Conservation (phyloP, 805 yeast species). For the Schwanniomyces yamadae region DNA sequence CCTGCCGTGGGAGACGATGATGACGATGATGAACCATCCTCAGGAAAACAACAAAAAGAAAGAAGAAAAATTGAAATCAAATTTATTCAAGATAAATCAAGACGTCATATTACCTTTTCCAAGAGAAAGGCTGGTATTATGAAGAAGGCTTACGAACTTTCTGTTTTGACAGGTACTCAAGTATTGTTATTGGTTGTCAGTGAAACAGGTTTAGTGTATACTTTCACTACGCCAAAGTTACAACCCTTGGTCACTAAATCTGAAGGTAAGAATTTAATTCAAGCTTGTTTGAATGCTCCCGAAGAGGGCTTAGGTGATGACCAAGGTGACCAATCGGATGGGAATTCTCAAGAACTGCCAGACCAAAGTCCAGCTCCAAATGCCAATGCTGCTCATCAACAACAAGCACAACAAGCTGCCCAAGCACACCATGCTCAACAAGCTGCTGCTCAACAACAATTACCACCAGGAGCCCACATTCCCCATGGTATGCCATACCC, state of each 20-base stretch:
- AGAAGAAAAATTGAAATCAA: constrained; percentile 92
- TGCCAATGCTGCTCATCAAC: constrained; percentile 14
- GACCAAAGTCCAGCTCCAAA: constrained; percentile 39
- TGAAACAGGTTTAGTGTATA: constrained; percentile 97
- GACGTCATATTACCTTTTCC: constrained; percentile 97
- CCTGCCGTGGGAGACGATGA: constrained; percentile 46
- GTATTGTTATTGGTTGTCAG: constrained; percentile 91
- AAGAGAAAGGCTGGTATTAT: constrained; percentile 98
- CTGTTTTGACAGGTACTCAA: constrained; percentile 96
- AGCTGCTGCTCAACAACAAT: constrained; percentile 32
- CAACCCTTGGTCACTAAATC: constrained; percentile 97
- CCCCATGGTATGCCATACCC: constrained; percentile 49
- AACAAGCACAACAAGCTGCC: constrained; percentile 23
- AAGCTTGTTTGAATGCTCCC: constrained; percentile 97
- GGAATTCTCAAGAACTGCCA: constrained; percentile 40
- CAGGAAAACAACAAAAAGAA: constrained; percentile 53
- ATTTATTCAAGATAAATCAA: constrained; percentile 94
- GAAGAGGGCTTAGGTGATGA: constrained; percentile 74
- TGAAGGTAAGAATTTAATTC: constrained; percentile 95
- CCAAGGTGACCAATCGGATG: constrained; percentile 54
- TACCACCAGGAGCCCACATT: constrained; percentile 40
- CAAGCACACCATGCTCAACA: constrained; percentile 24
- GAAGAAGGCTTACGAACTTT: constrained; percentile 98
- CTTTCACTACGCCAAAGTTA: constrained; percentile 97
- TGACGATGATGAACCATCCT: constrained; percentile 49